Base-by-base conservation (phyloP, 345 rosid genomes). In the Gossypium arboreum region DNA sequence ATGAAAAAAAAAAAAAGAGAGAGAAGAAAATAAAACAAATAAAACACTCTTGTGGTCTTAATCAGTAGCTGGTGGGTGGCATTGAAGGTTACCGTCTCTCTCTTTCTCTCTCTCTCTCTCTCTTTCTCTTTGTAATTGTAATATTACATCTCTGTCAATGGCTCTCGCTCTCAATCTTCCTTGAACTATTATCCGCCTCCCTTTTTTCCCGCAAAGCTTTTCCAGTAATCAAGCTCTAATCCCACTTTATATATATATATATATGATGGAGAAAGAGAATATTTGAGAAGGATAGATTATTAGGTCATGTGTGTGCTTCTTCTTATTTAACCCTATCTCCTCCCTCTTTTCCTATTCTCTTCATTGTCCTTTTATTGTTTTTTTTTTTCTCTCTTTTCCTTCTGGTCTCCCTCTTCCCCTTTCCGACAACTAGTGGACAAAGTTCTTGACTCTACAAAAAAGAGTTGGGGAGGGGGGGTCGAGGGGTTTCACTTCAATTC, bases 1-100 rank as follows among this genome's bases (percentile, higher is more conserved):
- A 4, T 6, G 16, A 10, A 20, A 57, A 24, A 57, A 2, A 27
- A 2, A 54, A 8, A 24, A 12, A 61, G 15, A 45, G 69, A 12
- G 34, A 24, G 12, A 25, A 45, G 7, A 12, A 27, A 51, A 7
- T 66, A 27, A 50, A 74, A 20, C 34, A 62, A 77, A 57, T 17
- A 60, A 77, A 68, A 80, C 80, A 74, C 81, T 77, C 82, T 80
- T 81, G 44, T 76, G 15, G 93, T 85, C 90, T 77, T 85, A 76
- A 84, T 90, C 97, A 89, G 83, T 90, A 77, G 88, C 88, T 82
- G 96, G 92, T 91, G 82, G 87, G 69, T 73, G 75, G 80, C 84
- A 76, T 67, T 66, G 74, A 84, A 84, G 81, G 75, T 77, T 65
- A 77, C 83, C 71, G 71, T 68, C 74, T 77, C 81, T 65, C 75